Base-by-base conservation (phyloP, 345 rosid genomes). In the Clarkia xantiana region DNA sequence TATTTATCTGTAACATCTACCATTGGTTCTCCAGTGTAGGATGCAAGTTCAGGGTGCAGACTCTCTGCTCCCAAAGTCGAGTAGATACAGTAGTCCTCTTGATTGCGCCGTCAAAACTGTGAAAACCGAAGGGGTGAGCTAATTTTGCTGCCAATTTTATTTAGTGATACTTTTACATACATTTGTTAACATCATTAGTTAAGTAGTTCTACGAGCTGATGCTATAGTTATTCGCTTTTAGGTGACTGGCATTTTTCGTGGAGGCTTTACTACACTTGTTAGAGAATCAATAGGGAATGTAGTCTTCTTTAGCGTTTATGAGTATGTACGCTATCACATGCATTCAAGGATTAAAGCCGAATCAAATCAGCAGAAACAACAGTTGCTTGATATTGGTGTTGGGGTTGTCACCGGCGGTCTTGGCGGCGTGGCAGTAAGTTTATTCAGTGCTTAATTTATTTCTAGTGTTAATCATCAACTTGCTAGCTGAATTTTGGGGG, bases 11-110 rank as follows among this genome's bases (percentile, higher is more conserved):
- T 44, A 20, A 7, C 42, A 41, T 47, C 47, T 74, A 77, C 74
- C 69, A 58, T 56, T 56, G 57, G 62, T 65, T 62, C 66, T 80
- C 51, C 94, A 93, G 91, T 84, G 95, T 78, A 84, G 95, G 74
- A 84, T 87, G 94, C 99, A 93, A 78, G 74, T 93, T 71, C 99
- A 93, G 64, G 96, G 95, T 59, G 65, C 88, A 0, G 88, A 78
- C 54, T 78, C 91, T 3, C 42, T 84, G 61, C 76, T 87, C 70
- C 86, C 82, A 12, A 74, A 62, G 58, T 55, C 71, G 42, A 65
- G 66, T 61, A 76, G 81, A 71, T 87, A 81, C 75, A 66, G 45
- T 13, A 53, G 86, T 53, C 84, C 96, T 60, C 81, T 93, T 48
- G 88, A 80, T 54, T 93, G 99, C 60, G 88, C 84, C 19, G 41